Evolutionary conservation across 116 monocot species (phyloP).

Genomic region (Zostera marina): DNA sequence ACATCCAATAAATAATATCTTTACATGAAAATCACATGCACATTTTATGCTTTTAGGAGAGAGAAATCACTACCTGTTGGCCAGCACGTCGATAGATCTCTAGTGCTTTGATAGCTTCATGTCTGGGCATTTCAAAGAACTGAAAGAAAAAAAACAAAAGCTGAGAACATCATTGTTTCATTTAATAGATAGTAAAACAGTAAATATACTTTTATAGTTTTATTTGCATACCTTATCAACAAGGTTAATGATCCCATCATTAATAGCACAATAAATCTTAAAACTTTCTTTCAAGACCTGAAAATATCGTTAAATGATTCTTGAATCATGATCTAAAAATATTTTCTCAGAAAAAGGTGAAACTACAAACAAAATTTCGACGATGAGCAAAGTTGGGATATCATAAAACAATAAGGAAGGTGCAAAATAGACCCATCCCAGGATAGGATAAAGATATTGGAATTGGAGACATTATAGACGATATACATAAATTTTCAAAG

Average conservation of each 20-base stretch:
- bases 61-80: constrained; percentile 47
- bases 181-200: background rate
- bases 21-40: no score
- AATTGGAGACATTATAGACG: no score
- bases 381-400: no score
- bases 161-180: background rate
- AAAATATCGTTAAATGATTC: background rate
- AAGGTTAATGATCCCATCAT: constrained; percentile 96
- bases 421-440: no score
- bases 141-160: constrained; percentile 9
- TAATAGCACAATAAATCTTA: constrained; percentile 88
- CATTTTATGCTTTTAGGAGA: no score
- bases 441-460: no score
- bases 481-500: no score
- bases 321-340: background rate
- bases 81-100: constrained; percentile 88
- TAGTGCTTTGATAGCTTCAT: constrained; percentile 91
- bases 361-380: background rate
- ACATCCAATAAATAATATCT: no score
- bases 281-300: constrained; percentile 91
- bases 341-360: background rate
- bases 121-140: constrained; percentile 99
- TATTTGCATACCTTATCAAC: constrained; percentile 52
- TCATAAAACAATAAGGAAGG: no score
- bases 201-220: background rate